Conservation (phyloP, 805 yeast species). For the Peterozyma toletana region DNA sequence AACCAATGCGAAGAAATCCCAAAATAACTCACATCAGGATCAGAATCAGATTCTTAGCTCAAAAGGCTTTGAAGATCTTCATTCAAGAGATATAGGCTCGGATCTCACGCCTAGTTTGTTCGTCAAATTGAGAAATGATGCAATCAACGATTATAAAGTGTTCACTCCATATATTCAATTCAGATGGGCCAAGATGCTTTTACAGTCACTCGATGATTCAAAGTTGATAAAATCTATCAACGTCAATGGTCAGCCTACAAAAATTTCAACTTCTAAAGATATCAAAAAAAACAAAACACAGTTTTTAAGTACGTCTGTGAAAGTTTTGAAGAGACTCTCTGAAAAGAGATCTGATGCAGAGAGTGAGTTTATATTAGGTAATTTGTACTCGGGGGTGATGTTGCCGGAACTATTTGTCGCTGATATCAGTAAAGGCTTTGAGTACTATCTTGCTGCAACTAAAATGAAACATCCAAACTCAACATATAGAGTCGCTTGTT, state of each 20-base stretch:
- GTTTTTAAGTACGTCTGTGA: conserved; percentile 50
- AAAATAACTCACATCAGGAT: neutral
- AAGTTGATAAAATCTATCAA: conserved; percentile 35
- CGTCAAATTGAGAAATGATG: conserved; percentile 19
- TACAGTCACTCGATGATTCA: conserved; percentile 37
- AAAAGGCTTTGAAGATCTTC: conserved; percentile 1
- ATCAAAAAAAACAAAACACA: conserved; percentile 44
- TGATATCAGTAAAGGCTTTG: conserved; percentile 56
- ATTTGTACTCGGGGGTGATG: conserved; percentile 44
- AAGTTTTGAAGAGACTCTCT: conserved; percentile 51
- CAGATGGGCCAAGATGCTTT: conserved; percentile 51
- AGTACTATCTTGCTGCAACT: conserved; percentile 54
- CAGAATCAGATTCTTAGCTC: neutral
- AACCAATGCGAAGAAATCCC: neutral
- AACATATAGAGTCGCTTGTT: conserved; percentile 62
- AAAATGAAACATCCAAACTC: conserved; percentile 50
- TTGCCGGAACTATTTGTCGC: conserved; percentile 41
- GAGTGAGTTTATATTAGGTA: conserved; percentile 56
- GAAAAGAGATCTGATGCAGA: conserved; percentile 39
- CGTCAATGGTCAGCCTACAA: conserved; percentile 37
- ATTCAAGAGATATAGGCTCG: conserved; percentile 8
- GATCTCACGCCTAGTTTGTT: conserved; percentile 11
- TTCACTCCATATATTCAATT: conserved; percentile 51
- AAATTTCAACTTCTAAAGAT: conserved; percentile 31
- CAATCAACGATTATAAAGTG: conserved; percentile 24